Conservation (phyloP, 1,139 yeast genomes). For the Spathaspora sp. region DNA sequence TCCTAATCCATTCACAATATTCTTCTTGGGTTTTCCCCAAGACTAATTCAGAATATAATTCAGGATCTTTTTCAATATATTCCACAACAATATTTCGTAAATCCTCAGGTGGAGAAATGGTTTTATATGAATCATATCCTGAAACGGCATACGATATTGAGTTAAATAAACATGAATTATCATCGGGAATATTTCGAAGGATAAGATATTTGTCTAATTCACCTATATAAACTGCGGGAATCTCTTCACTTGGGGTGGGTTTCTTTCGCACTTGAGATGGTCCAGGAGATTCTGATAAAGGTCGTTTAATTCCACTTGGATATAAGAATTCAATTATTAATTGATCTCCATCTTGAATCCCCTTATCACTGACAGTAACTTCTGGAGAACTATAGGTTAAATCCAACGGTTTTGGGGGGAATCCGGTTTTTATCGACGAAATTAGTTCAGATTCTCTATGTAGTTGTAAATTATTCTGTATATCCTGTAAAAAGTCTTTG, state of each 20-base stretch:
- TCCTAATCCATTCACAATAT: constrained; percentile 62
- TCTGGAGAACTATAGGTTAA: constrained; percentile 17
- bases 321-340: constrained; percentile 33
- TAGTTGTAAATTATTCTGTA: constrained; percentile 15
- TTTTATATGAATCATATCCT: constrained; percentile 20
- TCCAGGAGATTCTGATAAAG: constrained; percentile 2
- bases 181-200: constrained; percentile 69
- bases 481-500: constrained; percentile 19
- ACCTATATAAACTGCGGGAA: constrained; percentile 28
- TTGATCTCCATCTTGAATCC: constrained; percentile 60
- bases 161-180: constrained; percentile 77
- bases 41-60: constrained; percentile 53
- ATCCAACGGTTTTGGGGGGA: constrained; percentile 55
- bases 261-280: constrained; percentile 6
- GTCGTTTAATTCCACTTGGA: constrained; percentile 7
- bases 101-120: constrained; percentile 31
- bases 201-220: constrained; percentile 30
- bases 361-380: constrained; percentile 32
- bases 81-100: constrained; percentile 49
- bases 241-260: constrained; percentile 17
- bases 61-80: constrained; percentile 44
- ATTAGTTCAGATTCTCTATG: constrained; percentile 16
- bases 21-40: constrained; percentile 52
- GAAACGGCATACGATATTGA: constrained; percentile 59
- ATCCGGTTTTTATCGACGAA: constrained; percentile 48